These are phyloP conservation scores for Epichloe baconii DNA, from an alignment of 2,329 filamentous ascomycete genomes.

Conservation along the genomic window DNA sequence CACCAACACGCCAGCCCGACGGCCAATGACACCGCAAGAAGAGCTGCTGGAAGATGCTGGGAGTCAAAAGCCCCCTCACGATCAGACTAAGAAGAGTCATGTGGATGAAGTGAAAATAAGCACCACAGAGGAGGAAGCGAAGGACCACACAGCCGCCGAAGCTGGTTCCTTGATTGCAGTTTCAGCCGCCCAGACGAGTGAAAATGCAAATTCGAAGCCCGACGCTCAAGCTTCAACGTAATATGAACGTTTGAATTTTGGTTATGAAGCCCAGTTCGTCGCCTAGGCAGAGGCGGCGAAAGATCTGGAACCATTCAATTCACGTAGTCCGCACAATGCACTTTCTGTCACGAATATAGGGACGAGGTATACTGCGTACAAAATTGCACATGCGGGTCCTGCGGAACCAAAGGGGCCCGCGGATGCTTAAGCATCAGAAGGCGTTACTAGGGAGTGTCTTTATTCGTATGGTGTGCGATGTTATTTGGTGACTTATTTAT, in stretches of 20 bases:
- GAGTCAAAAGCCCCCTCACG: background rate
- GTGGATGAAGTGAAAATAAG: background rate
- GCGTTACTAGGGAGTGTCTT: background rate
- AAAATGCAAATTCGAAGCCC: background rate
- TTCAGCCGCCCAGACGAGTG: background rate
- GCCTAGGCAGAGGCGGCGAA: too few relatives aligned
- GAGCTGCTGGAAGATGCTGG: conserved; percentile 12
- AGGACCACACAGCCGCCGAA: background rate
- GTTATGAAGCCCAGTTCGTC: too few relatives aligned
- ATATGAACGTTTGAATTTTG: background rate
- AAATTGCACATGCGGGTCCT: background rate
- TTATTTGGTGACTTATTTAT: background rate
- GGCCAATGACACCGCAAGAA: conserved; percentile 18
- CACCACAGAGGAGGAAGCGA: background rate
- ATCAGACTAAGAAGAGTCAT: background rate
- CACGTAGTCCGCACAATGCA: too few relatives aligned
- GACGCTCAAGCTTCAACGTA: background rate
- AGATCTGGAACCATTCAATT: too few relatives aligned
- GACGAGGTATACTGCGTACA: too few relatives aligned
- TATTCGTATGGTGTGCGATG: background rate
- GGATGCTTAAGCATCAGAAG: background rate
- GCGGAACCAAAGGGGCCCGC: background rate
- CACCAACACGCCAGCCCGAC: conserved; percentile 9
- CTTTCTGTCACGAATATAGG: too few relatives aligned
- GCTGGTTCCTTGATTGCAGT: background rate